Conservation (phyloP, 768 basidiomycete species). For the Collybia nuda region DNA sequence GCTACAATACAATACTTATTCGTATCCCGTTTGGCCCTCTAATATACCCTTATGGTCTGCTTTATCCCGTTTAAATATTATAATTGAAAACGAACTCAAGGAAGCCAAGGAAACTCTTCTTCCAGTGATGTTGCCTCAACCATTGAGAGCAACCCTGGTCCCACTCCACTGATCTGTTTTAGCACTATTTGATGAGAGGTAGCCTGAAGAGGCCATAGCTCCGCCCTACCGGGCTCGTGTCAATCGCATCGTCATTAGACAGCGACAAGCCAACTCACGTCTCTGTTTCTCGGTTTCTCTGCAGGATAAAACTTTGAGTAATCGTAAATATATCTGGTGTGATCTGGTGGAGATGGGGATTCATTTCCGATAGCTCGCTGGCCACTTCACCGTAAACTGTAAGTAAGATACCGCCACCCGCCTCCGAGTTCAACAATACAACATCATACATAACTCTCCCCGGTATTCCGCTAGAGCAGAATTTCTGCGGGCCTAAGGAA, state of each 20-base stretch:
- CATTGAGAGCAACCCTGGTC: neutral
- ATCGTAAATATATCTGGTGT: slow-evolving; percentile 13
- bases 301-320: slow-evolving; percentile 29
- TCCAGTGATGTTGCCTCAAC: neutral
- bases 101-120: neutral
- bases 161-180: neutral
- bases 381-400: slow-evolving; percentile 24
- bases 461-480: slow-evolving; percentile 16
- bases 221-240: neutral
- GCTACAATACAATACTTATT: too few species aligned
- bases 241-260: neutral
- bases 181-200: slow-evolving; percentile 24
- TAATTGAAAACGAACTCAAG: too few species aligned
- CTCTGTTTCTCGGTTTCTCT: slow-evolving; percentile 3
- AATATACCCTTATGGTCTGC: too few species aligned
- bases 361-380: slow-evolving; percentile 4
- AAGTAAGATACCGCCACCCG: slow-evolving; percentile 19
- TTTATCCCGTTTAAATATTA: too few species aligned
- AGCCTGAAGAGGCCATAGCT: slow-evolving; percentile 24
- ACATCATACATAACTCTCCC: slow-evolving; percentile 20
- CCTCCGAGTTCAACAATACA: slow-evolving; percentile 9
- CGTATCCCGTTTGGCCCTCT: too few species aligned
- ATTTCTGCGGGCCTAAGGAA: slow-evolving; percentile 14
- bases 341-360: slow-evolving; percentile 10
- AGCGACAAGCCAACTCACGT: neutral